Conservation (phyloP, 2,329 filamentous ascomycete species). For the Fusarium tricinctum region DNA sequence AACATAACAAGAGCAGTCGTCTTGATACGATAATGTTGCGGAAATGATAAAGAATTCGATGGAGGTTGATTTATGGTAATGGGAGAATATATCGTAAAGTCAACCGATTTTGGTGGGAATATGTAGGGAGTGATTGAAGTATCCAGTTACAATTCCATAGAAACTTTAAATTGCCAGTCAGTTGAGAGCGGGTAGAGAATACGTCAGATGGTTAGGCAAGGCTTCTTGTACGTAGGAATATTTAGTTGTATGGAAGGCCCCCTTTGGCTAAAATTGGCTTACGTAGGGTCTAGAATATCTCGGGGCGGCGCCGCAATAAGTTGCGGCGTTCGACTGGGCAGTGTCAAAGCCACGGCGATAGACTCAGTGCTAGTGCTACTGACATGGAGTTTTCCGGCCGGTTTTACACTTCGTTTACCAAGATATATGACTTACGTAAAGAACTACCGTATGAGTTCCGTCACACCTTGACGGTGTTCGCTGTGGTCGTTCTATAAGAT, state of each 20-base stretch:
- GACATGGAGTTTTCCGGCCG: too few species aligned
- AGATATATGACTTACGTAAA: neutral
- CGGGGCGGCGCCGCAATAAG: neutral
- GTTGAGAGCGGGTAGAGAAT: too few species aligned
- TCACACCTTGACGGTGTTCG: neutral
- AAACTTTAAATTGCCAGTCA: neutral
- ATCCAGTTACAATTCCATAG: neutral
- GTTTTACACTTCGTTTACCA: too few species aligned
- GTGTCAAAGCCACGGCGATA: neutral
- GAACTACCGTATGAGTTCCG: neutral
- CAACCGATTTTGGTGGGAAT: too few species aligned
- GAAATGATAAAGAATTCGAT: neutral
- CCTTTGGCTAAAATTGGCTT: neutral
- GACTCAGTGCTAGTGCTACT: neutral
- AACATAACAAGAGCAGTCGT: neutral
- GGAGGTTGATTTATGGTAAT: neutral
- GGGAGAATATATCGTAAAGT: neutral
- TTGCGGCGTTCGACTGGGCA: neutral
- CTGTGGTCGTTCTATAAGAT: neutral
- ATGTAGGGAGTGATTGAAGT: neutral
- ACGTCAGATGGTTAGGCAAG: neutral
- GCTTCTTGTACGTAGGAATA: neutral
- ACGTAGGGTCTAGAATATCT: neutral
- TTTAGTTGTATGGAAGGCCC: neutral
- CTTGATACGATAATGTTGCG: neutral